Evolutionary conservation across 2,329 filamentous ascomycete genomes (phyloP).

Genomic region (Beauveria brongniartii): DNA sequence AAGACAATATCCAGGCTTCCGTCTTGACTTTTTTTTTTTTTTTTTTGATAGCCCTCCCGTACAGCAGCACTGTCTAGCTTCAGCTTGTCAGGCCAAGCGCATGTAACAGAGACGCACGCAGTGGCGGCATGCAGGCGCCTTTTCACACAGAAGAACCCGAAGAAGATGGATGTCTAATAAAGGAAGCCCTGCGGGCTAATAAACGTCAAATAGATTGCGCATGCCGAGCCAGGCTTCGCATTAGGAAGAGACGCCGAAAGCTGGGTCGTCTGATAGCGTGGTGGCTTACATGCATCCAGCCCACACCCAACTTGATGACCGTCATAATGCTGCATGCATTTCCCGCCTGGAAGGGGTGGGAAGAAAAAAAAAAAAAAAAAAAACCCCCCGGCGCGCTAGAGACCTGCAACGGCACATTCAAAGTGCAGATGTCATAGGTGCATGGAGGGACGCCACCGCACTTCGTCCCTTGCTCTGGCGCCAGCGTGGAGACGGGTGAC

Average conservation of each 20-base stretch:
- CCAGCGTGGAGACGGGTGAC: not conserved
- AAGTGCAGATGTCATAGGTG: constrained; percentile 5
- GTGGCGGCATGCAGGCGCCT: not conserved
- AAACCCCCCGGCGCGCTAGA: too few relatives aligned
- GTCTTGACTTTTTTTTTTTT: too few relatives aligned
- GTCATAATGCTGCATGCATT: not conserved
- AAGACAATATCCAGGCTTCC: not conserved
- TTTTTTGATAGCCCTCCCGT: too few relatives aligned
- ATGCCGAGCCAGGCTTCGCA: not conserved
- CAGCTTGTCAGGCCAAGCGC: not conserved
- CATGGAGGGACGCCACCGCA: constrained; percentile 4
- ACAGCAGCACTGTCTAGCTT: too few relatives aligned
- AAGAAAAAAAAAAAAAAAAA: too few relatives aligned
- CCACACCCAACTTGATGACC: not conserved
- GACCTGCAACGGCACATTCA: not conserved
- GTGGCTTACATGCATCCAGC: not conserved
- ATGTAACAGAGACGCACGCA: not conserved
- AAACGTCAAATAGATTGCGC: not conserved
- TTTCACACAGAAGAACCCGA: not conserved
- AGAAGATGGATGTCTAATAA: not conserved
- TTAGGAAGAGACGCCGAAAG: not conserved
- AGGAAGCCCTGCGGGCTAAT: not conserved
- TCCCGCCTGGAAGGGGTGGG: not conserved
- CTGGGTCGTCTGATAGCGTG: constrained; percentile 3
- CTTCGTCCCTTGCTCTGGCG: not conserved